A percentile compares a stretch with the other conserved stretches of the same genome.
Conservation (phyloP, 352 stramenopile genomes). For the Peronosclerospora sorghi region DNA sequence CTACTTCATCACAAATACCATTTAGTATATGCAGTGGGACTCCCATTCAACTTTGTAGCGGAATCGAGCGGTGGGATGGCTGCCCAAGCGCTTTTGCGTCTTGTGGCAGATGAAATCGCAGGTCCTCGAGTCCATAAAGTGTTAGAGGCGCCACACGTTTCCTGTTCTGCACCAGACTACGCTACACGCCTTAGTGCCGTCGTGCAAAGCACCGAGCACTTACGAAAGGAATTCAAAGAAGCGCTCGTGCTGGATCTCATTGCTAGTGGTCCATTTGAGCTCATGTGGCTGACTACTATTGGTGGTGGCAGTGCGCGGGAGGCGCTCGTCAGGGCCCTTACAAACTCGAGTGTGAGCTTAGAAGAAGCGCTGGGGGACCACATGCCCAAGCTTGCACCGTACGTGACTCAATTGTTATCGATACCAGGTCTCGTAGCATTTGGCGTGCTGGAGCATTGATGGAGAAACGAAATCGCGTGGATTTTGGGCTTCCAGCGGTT, state of each 20-base stretch:
- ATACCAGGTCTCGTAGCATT: conserved; percentile 69
- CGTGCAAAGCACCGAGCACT: conserved; percentile 4
- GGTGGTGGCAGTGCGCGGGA: neutral
- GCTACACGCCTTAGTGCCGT: conserved; percentile 19
- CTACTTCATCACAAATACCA: too few species aligned
- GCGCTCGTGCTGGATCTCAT: too few species aligned
- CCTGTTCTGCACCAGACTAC: conserved; percentile 27
- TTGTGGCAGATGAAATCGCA: conserved; percentile 6
- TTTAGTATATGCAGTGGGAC: too few species aligned
- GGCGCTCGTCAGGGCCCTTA: conserved; percentile 23
- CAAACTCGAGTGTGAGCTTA: conserved; percentile 20
- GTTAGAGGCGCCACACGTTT: conserved; percentile 28
- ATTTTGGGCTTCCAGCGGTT: conserved; percentile 52
- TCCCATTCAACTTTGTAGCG: conserved; percentile 31
- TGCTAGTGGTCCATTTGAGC: conserved; percentile 45
- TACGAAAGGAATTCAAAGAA: conserved; percentile 17
- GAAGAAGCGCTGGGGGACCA: conserved; percentile 11
- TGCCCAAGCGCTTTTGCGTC: conserved; percentile 33
- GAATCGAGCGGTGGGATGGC: too few species aligned
- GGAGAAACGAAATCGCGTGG: conserved; percentile 72
- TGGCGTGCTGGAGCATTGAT: conserved; percentile 72
- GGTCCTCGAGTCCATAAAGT: conserved; percentile 19
- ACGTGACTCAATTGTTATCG: conserved; percentile 35
- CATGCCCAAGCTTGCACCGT: conserved; percentile 11
- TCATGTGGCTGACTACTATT: conserved; percentile 51